phyloP scores from a whole-genome alignment of 2,329 filamentous ascomycete species.

The Aspergillus hiratsukae region DNA sequence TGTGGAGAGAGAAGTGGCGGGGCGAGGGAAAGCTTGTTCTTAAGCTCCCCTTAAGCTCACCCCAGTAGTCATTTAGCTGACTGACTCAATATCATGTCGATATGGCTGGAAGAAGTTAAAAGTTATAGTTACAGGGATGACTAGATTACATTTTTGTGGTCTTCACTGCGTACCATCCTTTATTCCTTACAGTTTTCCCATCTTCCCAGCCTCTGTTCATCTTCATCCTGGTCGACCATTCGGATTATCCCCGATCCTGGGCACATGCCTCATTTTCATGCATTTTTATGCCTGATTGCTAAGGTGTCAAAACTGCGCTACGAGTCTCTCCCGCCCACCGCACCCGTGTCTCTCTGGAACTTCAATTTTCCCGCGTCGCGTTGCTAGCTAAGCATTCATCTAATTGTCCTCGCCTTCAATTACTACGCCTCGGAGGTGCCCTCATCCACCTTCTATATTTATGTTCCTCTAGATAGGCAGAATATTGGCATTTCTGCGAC shows the following conservation, averaged over 20 bases:
- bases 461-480: not conserved
- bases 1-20: not conserved
- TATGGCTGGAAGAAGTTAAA: not conserved
- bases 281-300: conserved; percentile 9
- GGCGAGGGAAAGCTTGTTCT: not conserved
- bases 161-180: not conserved
- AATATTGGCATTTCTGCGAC: conserved; percentile 5
- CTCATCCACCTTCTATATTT: not conserved
- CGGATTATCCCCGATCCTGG: not conserved
- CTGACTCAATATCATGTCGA: too few relatives aligned
- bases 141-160: not conserved
- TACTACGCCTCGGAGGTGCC: not conserved
- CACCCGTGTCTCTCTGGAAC: conserved; percentile 15
- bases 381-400: conserved; percentile 9
- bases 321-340: conserved; percentile 10
- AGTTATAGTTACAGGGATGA: not conserved
- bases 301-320: conserved; percentile 18
- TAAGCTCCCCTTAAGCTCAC: too few relatives aligned
- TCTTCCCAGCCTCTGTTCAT: not conserved
- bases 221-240: not conserved
- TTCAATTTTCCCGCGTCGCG: conserved; percentile 37
- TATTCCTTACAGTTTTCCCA: not conserved
- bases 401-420: not conserved
- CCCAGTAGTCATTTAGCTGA: too few relatives aligned
- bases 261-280: conserved; percentile 8